Evolutionary conservation across 306 rosid genomes (phyloP), one percentile per base, ranked within the genome.

Genomic region (Corylus avellana): DNA sequence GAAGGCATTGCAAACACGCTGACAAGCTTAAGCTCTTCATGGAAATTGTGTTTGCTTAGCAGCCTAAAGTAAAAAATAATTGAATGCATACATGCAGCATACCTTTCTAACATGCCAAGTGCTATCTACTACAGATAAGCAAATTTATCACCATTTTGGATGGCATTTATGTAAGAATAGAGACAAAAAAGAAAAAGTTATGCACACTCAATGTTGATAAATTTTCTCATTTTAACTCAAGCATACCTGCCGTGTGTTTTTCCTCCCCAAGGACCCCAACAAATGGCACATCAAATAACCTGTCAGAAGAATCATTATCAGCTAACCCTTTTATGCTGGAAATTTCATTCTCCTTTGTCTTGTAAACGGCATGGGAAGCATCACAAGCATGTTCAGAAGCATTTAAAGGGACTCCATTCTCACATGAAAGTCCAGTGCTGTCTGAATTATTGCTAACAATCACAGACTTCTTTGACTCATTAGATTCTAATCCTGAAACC

Each of bases 191-290:
- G 48, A 32, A 37, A 14, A 64, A 48, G 48, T 2, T 64, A 7
- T 64, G 71, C 8, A 64, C 25, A 37, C 13, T 64, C 8, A 3
- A 64, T 3, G 6, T 35, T 16, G 35, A 64, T 17, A 37, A 64
- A 64, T 37, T 42, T 5, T 18, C n/a, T 18, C 49, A 68, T 32
- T 51, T 32, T 69, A 8, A 51, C 49, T 73, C 71, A 78, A 74
- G 70, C 73, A 54, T 89, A 95, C 99, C 99, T 79, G 87, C 80
- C 70, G 84, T 11, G 27, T 64, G 79, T 77, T 92, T 91, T 83
- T 86, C 90, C 82, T 90, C 91, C 78, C 62, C 84, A 46, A 79
- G 55, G 78, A 64, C 83, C 39, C 86, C 90, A 83, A 86, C 85
- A 81, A 86, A 84, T 68, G 90, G 92, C 76, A 88, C 90, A 68